These are phyloP conservation scores for Pilasporangium apinafurcum DNA, from an alignment of 352 stramenopile species.

Conservation along the genomic window DNA sequence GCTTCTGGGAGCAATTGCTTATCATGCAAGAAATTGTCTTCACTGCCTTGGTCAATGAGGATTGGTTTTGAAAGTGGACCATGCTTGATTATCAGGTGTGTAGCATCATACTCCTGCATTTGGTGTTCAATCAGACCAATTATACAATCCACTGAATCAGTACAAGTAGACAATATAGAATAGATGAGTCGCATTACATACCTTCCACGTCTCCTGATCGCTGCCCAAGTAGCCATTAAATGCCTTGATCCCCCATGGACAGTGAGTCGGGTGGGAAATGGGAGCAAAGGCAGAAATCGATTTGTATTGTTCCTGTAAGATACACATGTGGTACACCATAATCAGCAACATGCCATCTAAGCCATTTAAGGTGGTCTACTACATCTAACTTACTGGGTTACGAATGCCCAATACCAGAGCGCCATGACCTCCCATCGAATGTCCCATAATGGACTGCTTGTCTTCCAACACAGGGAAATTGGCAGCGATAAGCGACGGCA, in stretches of 20 bases:
- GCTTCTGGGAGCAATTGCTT: conserved; percentile 90
- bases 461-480: conserved; percentile 85
- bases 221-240: conserved; percentile 96
- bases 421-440: conserved; percentile 98
- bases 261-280: conserved; percentile 94
- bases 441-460: conserved; percentile 90
- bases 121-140: too few relatives aligned
- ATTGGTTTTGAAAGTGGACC: conserved; percentile 66
- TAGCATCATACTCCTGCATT: conserved; percentile 88
- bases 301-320: conserved; percentile 66
- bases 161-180: neutral
- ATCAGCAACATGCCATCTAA: neutral
- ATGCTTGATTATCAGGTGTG: conserved; percentile 75
- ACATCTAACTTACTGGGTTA: conserved; percentile 44
- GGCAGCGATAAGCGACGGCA: conserved; percentile 85
- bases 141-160: neutral
- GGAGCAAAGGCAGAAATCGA: conserved; percentile 95
- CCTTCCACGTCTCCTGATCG: conserved; percentile 82
- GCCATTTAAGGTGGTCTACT: neutral
- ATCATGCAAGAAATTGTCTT: conserved; percentile 85
- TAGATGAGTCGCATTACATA: conserved; percentile 1
- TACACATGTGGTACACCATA: neutral
- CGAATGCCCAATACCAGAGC: conserved; percentile 93
- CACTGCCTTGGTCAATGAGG: conserved; percentile 86
- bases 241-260: conserved; percentile 97